Evolutionary conservation across 805 yeast species (phyloP), one percentile per base, ranked within the genome.

Genomic region (Wickerhamiella kazuoi): DNA sequence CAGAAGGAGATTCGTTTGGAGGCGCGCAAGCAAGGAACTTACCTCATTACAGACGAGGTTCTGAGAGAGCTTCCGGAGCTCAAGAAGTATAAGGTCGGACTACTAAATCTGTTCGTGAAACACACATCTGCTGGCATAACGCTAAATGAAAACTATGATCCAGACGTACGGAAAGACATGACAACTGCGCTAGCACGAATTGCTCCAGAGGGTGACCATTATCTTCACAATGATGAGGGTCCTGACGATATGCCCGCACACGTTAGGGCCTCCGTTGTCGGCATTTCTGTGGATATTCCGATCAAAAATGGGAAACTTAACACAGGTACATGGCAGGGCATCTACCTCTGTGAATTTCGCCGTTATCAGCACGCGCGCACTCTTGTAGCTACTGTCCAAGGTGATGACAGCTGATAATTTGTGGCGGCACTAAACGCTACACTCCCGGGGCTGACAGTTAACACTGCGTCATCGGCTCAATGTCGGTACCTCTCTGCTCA

Each of bases 161-260:
- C 83, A 0, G 84, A 76, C 51, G 93, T 80, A 11, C 65, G 86
- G 44, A 56, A 51, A 1, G 93, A 80, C 50, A 67, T 81, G 80
- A 64, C 67, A 8, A 64, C 67, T 19, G 70, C 79, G 1, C 56
- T 81, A 47, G 77, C 74, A 49, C 60, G 70, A 38, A 61, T 79
- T 41, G 80, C 71, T 2, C 93, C 93, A 0, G 87, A 79, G 50
- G 68, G 67, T 39, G 64, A 57, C 17, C 48, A 52, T 34, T 77
- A 76, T 48, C 50, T 67, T 35, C 86, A 76, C 53, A 71, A 68
- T 13, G 87, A 77, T 40, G 93, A 80, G 56, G 93, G 67, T 15
- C 52, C 79, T 3, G 93, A 81, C 53, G 93, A 80, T 53, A 76
- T 79, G 84, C 81, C 87, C 2, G 79, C 86, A 0, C 93, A 80